Evolutionary conservation across 345 rosid genomes (phyloP).

Genomic region (Orychophragmus violaceus): DNA sequence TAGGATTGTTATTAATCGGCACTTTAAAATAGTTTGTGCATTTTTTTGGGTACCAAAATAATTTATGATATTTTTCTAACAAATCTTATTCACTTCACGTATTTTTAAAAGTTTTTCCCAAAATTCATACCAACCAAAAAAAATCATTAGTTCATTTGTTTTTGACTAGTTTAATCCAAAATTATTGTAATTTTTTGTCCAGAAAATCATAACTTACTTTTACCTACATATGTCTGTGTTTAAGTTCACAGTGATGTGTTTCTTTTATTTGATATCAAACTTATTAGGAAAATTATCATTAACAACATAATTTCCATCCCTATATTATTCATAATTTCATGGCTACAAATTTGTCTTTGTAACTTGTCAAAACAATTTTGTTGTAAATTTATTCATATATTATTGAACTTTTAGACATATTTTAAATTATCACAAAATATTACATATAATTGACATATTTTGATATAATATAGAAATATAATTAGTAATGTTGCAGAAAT

Average conservation of each 20-base stretch:
- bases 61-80: too few relatives aligned
- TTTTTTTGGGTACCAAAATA: too few relatives aligned
- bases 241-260: background rate
- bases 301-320: background rate
- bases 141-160: too few relatives aligned
- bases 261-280: background rate
- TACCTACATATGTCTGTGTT: too few relatives aligned
- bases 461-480: background rate
- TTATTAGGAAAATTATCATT: background rate
- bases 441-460: too few relatives aligned
- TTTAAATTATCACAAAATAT: background rate
- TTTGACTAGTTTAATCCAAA: background rate
- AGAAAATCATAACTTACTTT: background rate
- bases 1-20: too few relatives aligned
- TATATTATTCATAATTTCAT: background rate
- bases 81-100: too few relatives aligned
- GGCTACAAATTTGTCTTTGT: background rate
- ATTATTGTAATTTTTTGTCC: conserved; percentile 6
- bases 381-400: too few relatives aligned
- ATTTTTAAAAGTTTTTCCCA: too few relatives aligned
- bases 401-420: too few relatives aligned
- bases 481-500: background rate
- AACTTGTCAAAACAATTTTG: background rate
- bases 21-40: too few relatives aligned
- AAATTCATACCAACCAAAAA: too few relatives aligned